Evolutionary conservation across 2,329 filamentous ascomycete genomes (phyloP), one percentile per base, ranked within the genome.

Genomic region (Trichoderma sp.): DNA sequence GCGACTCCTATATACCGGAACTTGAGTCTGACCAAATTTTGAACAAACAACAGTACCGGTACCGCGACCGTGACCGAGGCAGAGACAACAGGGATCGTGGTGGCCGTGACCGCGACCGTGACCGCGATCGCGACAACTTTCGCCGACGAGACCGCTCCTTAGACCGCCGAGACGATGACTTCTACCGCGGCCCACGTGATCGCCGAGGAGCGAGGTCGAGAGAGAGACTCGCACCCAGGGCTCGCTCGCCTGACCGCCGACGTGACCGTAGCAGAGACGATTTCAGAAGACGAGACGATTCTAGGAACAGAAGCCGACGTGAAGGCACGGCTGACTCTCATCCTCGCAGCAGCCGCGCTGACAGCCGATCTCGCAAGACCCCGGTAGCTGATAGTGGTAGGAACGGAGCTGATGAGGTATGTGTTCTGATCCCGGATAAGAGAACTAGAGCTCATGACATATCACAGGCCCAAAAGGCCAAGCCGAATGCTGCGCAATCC

Each of bases 241-340:
- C 91, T 68, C 84, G 88, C 74, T 90, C 89, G 36, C 83, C 87
- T 39, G 87, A 87, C 63, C 84, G 86, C 76, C 86, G 90, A 80
- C 88, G 90, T 63, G 86, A 88, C 60, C 84, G 86, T 76, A 87
- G 91, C 81, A 89, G 91, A 77, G 92, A 94, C 36, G 71, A 93
- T 77, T 85, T 89, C 77, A 90, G 90, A 77, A 91, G 90, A 84
- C 90, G 91, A 87, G 92, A 93, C 82, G 91, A 91, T 78, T 93
- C 90, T 78, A 88, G 87, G 80, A 84, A 83, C 78, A 87, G 86
- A 80, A 87, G 86, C 76, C 89, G 88, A 79, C 89, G 88, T 81
- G 92, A 92, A 81, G 89, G 87, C 81, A 92, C 92, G 82, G 87
- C 89, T 86, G 92, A 94, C 83, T 90, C 91, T 77, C 88, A 87